Conservation (phyloP, 2,329 filamentous ascomycete genomes). For the Neurospora sp. region DNA sequence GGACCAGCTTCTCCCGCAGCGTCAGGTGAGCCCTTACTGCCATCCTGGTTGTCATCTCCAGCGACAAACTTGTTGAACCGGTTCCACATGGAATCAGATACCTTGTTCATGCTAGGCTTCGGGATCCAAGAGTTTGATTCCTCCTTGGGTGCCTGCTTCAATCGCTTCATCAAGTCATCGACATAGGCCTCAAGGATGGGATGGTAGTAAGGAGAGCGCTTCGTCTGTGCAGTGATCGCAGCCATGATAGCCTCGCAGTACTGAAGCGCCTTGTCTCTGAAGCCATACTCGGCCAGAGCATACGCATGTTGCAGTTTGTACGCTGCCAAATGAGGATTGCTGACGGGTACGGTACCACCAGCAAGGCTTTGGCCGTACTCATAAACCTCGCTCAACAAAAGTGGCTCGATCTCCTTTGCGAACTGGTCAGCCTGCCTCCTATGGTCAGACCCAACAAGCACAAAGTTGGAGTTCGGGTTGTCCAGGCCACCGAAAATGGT, state of each 20-base stretch:
- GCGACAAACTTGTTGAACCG: conserved; percentile 95
- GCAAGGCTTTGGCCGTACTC: conserved; percentile 78
- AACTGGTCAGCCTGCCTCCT: conserved; percentile 59
- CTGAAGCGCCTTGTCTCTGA: conserved; percentile 70
- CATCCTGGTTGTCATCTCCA: conserved; percentile 70
- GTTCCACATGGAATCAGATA: conserved; percentile 81
- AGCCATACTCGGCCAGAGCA: conserved; percentile 73
- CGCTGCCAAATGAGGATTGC: conserved; percentile 71
- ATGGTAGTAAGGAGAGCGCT: conserved; percentile 80
- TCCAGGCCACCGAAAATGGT: conserved; percentile 74
- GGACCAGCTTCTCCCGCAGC: conserved; percentile 59
- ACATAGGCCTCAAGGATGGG: conserved; percentile 61
- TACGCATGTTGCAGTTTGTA: conserved; percentile 90
- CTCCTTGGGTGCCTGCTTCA: conserved; percentile 79
- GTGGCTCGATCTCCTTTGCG: conserved; percentile 69
- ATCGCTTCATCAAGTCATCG: conserved; percentile 71
- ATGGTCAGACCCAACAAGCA: conserved; percentile 80
- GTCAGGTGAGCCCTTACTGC: conserved; percentile 44
- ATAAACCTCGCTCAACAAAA: conserved; percentile 93
- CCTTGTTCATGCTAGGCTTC: conserved; percentile 91
- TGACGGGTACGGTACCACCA: conserved; percentile 41
- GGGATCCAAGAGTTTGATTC: conserved; percentile 80
- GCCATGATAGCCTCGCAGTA: conserved; percentile 81
- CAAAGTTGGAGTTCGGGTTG: conserved; percentile 67
- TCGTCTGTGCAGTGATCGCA: conserved; percentile 70